Evolutionary conservation across 2,329 filamentous ascomycete genomes (phyloP).

Genomic region (Sporothrix dimorphospora): DNA sequence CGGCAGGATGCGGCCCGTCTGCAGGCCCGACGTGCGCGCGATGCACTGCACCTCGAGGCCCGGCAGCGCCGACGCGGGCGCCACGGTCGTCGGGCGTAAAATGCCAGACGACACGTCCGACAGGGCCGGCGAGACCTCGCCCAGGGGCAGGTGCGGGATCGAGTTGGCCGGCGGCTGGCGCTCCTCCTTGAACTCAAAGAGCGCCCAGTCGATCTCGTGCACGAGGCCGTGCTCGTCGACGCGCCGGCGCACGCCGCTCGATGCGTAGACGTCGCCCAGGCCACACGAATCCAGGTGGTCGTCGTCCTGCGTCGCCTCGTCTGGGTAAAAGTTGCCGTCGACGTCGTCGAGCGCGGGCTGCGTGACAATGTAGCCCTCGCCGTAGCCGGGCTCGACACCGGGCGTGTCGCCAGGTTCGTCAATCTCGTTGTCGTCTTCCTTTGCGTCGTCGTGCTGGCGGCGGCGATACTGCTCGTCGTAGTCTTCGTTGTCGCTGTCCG

Average conservation of each 20-base stretch:
- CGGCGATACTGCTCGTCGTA: conserved; percentile 49
- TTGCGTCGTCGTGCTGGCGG: conserved; percentile 48
- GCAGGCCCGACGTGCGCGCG: conserved; percentile 82
- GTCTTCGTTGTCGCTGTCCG: conserved; percentile 51
- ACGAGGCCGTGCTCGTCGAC: conserved; percentile 68
- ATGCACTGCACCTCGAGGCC: conserved; percentile 83
- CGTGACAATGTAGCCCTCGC: conserved; percentile 79
- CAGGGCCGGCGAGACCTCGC: conserved; percentile 22
- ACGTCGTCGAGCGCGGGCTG: conserved; percentile 91
- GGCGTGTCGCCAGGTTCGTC: conserved; percentile 73
- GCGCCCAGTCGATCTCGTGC: conserved; percentile 94
- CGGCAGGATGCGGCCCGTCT: conserved; percentile 75
- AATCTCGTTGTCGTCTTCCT: conserved; percentile 48
- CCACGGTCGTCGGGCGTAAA: conserved; percentile 61
- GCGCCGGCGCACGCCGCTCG: conserved; percentile 82
- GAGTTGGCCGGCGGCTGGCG: conserved; percentile 73
- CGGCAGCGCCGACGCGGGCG: conserved; percentile 64
- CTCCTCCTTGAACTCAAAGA: conserved; percentile 77
- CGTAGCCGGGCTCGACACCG: conserved; percentile 74
- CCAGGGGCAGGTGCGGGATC: conserved; percentile 53
- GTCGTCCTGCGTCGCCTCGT: conserved; percentile 69
- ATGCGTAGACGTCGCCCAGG: conserved; percentile 84
- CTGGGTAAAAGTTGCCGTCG: conserved; percentile 79
- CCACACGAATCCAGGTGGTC: conserved; percentile 83
- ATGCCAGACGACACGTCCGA: conserved; percentile 28